Evolutionary conservation across 192 early-diverging fungal species (phyloP).

Genomic region (Coemansia reversa): DNA sequence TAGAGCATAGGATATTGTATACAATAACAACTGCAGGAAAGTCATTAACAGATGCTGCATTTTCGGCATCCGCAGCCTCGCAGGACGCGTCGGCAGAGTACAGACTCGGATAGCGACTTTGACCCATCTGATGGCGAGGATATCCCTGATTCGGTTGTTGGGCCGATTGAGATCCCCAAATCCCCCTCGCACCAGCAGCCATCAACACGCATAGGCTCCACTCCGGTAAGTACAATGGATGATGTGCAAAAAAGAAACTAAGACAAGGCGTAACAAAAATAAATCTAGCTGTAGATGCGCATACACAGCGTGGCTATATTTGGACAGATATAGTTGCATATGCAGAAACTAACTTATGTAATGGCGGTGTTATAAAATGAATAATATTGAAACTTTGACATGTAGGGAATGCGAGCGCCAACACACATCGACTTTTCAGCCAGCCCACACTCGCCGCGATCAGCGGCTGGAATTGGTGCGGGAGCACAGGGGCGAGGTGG

Average conservation of each 20-base stretch:
- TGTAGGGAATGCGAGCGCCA: constrained; percentile 53
- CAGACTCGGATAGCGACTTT: constrained; percentile 39
- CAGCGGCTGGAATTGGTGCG: constrained; percentile 6
- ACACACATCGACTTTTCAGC: constrained; percentile 53
- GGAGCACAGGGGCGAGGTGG: constrained; percentile 8
- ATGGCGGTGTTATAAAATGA: neutral
- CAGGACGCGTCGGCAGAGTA: constrained; percentile 35
- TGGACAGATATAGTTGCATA: neutral
- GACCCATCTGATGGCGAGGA: constrained; percentile 52
- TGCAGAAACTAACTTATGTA: neutral
- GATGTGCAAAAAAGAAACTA: neutral
- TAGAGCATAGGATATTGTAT: neutral
- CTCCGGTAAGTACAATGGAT: constrained; percentile 39
- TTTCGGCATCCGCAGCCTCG: constrained; percentile 41
- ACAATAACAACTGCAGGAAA: neutral
- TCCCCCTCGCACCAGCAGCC: constrained; percentile 43
- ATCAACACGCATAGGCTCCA: constrained; percentile 47
- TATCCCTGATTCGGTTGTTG: constrained; percentile 49
- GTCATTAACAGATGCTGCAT: constrained; percentile 9
- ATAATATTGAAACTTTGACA: neutral
- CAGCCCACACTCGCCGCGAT: constrained; percentile 34
- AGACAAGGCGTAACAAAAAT: neutral
- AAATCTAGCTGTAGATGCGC: neutral
- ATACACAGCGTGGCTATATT: neutral
- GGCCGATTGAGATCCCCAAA: constrained; percentile 52